Conservation (phyloP, 2,329 filamentous ascomycete species). For the Claviceps quebecensis region DNA sequence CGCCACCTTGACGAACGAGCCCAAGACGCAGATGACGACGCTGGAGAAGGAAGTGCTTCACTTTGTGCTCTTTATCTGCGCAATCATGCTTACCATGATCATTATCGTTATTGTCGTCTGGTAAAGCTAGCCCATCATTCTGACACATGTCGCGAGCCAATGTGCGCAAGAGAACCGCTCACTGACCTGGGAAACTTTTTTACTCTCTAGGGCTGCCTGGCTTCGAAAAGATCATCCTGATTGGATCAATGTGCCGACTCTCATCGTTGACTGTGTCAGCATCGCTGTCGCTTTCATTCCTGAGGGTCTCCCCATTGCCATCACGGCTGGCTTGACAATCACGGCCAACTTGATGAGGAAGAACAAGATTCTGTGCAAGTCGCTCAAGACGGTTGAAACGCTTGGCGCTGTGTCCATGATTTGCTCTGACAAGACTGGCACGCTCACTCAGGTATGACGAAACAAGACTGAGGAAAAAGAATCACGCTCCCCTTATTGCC, state of each 20-base stretch:
- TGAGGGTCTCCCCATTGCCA: constrained; percentile 56
- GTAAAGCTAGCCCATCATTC: constrained; percentile 21
- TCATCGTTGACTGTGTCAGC: constrained; percentile 61
- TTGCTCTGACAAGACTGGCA: constrained; percentile 67
- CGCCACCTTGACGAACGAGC: constrained; percentile 55
- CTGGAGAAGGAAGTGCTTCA: constrained; percentile 59
- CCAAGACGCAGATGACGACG: constrained; percentile 52
- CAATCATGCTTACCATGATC: constrained; percentile 53
- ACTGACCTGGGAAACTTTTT: too few relatives aligned
- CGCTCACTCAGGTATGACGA: constrained; percentile 38
- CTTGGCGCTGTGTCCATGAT: constrained; percentile 60
- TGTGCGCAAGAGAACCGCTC: neutral
- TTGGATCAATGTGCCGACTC: constrained; percentile 57
- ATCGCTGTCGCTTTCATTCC: constrained; percentile 66
- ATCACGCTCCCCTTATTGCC: too few relatives aligned
- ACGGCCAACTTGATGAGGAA: constrained; percentile 63
- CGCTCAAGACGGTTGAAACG: constrained; percentile 64
- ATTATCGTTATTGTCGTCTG: constrained; percentile 51
- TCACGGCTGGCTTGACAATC: constrained; percentile 60
- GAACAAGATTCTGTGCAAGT: constrained; percentile 68
- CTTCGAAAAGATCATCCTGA: constrained; percentile 49
- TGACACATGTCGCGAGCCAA: too few relatives aligned
- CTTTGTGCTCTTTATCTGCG: constrained; percentile 58
- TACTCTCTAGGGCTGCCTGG: constrained; percentile 45
- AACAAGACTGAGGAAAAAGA: neutral